Conservation (phyloP, 1,284 basidiomycete genomes). For the Marasmius fiardii region DNA sequence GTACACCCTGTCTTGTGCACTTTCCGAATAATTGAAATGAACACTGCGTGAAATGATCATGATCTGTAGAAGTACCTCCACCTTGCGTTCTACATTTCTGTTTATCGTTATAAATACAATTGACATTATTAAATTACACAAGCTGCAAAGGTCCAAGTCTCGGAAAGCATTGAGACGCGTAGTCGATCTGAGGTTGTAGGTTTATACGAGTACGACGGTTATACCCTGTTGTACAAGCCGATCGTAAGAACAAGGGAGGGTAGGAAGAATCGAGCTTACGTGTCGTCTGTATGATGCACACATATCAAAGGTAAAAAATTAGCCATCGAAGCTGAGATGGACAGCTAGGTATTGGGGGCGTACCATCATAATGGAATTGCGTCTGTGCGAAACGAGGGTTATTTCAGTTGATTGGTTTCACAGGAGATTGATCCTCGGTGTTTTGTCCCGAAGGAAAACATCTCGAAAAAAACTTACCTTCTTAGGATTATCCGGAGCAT, state of each 20-base stretch:
- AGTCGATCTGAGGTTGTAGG: background rate
- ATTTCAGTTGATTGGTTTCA: background rate
- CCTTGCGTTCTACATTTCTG: too few relatives aligned
- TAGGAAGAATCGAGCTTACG: slow-evolving; percentile 28
- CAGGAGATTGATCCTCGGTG: slow-evolving; percentile 15
- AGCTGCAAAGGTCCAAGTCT: background rate
- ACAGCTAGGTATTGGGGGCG: background rate
- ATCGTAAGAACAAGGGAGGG: background rate
- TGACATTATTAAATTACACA: too few relatives aligned
- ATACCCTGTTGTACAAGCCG: slow-evolving; percentile 8
- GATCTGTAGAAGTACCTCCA: too few relatives aligned
- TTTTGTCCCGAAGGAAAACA: too few relatives aligned
- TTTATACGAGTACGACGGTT: background rate
- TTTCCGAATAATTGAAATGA: too few relatives aligned
- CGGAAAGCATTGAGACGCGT: too few relatives aligned
- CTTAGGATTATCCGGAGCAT: slow-evolving; percentile 85
- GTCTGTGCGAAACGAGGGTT: slow-evolving; percentile 39
- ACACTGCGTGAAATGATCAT: too few relatives aligned
- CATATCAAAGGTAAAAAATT: too few relatives aligned
- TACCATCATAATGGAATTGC: slow-evolving; percentile 76
- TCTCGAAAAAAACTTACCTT: slow-evolving; percentile 61
- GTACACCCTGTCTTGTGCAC: too few relatives aligned
- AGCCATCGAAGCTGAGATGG: slow-evolving; percentile 28
- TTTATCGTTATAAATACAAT: too few relatives aligned
- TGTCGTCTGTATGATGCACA: too few relatives aligned